These are phyloP conservation scores for Chamaenerion angustifolium DNA, from an alignment of 345 rosid species.

Conservation along the genomic window DNA sequence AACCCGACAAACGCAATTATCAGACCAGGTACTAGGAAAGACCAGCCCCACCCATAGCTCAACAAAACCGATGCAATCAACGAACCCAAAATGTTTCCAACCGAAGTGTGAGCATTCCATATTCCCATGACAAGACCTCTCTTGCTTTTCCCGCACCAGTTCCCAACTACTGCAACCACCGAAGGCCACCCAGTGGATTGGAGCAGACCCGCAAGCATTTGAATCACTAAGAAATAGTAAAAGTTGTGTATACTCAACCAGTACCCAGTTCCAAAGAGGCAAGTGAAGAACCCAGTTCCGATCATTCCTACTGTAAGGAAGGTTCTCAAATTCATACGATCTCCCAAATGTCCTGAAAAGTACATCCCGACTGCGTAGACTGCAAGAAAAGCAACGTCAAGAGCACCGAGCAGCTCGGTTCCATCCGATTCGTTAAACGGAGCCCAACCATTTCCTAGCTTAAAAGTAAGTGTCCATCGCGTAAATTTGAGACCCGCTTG, in stretches of 20 bases:
- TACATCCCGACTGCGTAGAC: constrained; percentile 79
- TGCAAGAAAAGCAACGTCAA: constrained; percentile 74
- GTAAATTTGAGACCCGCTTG: constrained; percentile 19
- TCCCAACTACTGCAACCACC: constrained; percentile 86
- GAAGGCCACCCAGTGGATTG: constrained; percentile 99
- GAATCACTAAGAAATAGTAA: constrained; percentile 54
- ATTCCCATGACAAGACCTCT: constrained; percentile 94
- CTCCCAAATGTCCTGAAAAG: constrained; percentile 87
- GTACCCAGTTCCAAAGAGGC: constrained; percentile 65
- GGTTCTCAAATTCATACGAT: constrained; percentile 67
- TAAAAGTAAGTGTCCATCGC: constrained; percentile 17
- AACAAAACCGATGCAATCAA: constrained; percentile 58
- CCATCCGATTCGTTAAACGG: constrained; percentile 70
- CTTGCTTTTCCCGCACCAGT: constrained; percentile 86
- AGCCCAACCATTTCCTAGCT: constrained; percentile 62
- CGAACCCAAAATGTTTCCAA: constrained; percentile 82
- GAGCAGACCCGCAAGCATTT: constrained; percentile 68
- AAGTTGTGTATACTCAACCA: constrained; percentile 69
- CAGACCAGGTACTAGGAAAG: constrained; percentile 76
- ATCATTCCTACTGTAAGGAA: constrained; percentile 77
- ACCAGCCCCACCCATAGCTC: constrained; percentile 97
- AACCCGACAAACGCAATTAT: constrained; percentile 39
- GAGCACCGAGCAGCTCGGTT: constrained; percentile 64
- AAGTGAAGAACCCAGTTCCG: constrained; percentile 75
- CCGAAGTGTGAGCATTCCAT: constrained; percentile 94